Conservation (phyloP, 768 basidiomycete species). For the Tylopilus vinaceipallidus region DNA sequence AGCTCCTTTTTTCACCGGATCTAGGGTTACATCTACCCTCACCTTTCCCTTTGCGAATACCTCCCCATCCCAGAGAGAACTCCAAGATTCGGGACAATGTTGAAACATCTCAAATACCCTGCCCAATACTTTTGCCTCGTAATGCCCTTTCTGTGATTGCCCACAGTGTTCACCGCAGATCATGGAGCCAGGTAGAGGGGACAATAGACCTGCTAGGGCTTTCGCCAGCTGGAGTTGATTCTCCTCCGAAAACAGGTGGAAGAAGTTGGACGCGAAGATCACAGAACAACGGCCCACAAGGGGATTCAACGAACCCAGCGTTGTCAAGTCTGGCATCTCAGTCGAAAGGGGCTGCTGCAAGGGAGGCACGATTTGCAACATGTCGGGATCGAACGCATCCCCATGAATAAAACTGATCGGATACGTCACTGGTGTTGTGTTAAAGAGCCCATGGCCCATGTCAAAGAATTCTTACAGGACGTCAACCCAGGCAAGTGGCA, state of each 20-base stretch:
- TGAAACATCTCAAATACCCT: no score
- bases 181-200: conserved; percentile 17
- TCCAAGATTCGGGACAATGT: no score
- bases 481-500: not conserved
- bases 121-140: not conserved
- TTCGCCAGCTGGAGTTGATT: conserved; percentile 26
- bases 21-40: no score
- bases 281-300: conserved; percentile 47
- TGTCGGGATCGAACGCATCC: conserved; percentile 46
- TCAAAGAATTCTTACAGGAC: conserved; percentile 49
- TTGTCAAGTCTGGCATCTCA: conserved; percentile 27
- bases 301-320: conserved; percentile 43
- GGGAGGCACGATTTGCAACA: conserved; percentile 37
- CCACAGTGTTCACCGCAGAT: no score
- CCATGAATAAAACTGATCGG: conserved; percentile 53
- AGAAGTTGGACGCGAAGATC: conserved; percentile 48
- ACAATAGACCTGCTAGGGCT: conserved; percentile 27
- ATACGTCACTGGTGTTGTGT: conserved; percentile 48
- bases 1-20: no score
- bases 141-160: not conserved
- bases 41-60: no score
- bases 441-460: conserved; percentile 60
- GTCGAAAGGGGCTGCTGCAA: conserved; percentile 23
- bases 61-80: no score
- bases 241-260: conserved; percentile 35